phyloP scores from a whole-genome alignment of 179 eudicot genomes.

The Heliamphora ciliata region DNA sequence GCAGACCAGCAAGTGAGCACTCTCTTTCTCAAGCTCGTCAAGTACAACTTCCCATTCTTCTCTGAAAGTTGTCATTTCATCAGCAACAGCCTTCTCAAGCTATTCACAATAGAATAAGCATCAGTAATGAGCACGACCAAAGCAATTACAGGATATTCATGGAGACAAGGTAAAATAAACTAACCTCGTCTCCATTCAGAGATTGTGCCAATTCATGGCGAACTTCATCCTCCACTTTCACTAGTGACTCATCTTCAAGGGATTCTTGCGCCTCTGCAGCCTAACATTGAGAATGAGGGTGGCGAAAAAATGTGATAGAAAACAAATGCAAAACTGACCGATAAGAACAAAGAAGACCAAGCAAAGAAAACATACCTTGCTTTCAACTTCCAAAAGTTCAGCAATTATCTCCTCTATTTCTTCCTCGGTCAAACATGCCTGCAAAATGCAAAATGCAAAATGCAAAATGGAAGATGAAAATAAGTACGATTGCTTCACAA shows the following conservation, averaged over 20 bases:
- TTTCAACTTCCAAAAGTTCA: constrained; percentile 79
- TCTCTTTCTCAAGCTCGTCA: constrained; percentile 87
- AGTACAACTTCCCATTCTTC: constrained; percentile 87
- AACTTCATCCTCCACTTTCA: constrained; percentile 76
- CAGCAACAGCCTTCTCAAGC: constrained; percentile 86
- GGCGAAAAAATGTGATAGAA: not conserved
- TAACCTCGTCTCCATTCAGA: constrained; percentile 65
- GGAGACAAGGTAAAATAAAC: constrained; percentile 16
- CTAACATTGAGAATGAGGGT: constrained; percentile 37
- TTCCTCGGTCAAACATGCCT: constrained; percentile 72
- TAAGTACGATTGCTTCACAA: constrained; percentile 8
- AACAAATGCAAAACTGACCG: not conserved
- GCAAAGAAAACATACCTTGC: constrained; percentile 49
- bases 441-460: constrained; percentile 17
- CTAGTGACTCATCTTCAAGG: constrained; percentile 81
- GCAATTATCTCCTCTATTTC: constrained; percentile 76
- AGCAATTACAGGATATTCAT: not conserved
- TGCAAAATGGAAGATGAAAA: not conserved
- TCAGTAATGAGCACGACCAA: constrained; percentile 14
- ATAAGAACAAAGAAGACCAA: constrained; percentile 4
- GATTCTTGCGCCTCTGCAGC: constrained; percentile 99
- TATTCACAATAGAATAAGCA: constrained; percentile 27
- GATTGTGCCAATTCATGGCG: constrained; percentile 68
- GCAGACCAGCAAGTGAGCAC: constrained; percentile 77
- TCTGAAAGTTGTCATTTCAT: constrained; percentile 62